phyloP scores from a whole-genome alignment of 176 grass and related monocot genomes.

The Neostapfia colusana region DNA sequence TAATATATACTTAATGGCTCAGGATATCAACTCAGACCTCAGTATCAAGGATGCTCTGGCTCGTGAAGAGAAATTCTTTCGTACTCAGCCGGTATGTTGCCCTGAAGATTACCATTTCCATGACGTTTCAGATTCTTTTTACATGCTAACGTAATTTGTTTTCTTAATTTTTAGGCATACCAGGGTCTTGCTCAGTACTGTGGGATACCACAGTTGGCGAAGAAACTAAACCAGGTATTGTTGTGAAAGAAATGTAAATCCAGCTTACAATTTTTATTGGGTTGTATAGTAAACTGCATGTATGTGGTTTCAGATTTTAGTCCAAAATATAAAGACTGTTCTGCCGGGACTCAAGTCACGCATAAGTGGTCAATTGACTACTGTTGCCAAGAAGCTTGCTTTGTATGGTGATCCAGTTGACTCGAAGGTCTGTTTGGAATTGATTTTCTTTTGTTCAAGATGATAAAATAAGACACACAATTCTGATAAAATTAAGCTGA shows the following conservation, averaged over 20 bases:
- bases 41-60: slow-evolving; percentile 93
- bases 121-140: slow-evolving; percentile 14
- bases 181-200: slow-evolving; percentile 86
- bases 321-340: slow-evolving; percentile 87
- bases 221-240: slow-evolving; percentile 91
- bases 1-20: slow-evolving; percentile 33
- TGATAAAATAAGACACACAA: neutral
- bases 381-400: slow-evolving; percentile 85
- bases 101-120: slow-evolving; percentile 10
- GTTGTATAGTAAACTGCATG: slow-evolving; percentile 13
- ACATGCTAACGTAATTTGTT: slow-evolving; percentile 21
- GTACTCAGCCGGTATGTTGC: slow-evolving; percentile 66
- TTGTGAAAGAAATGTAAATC: neutral
- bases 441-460: slow-evolving; percentile 12
- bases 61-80: slow-evolving; percentile 91
- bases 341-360: slow-evolving; percentile 87
- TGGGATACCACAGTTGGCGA: slow-evolving; percentile 90
- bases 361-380: slow-evolving; percentile 81
- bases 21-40: slow-evolving; percentile 87
- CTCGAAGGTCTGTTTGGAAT: slow-evolving; percentile 68
- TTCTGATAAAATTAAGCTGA: neutral
- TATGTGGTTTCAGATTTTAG: slow-evolving; percentile 82
- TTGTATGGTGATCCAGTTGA: slow-evolving; percentile 89
- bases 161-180: slow-evolving; percentile 64
- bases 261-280: neutral